phyloP scores from a whole-genome alignment of 2,329 filamentous ascomycete genomes.

The Cryphonectria japonica region DNA sequence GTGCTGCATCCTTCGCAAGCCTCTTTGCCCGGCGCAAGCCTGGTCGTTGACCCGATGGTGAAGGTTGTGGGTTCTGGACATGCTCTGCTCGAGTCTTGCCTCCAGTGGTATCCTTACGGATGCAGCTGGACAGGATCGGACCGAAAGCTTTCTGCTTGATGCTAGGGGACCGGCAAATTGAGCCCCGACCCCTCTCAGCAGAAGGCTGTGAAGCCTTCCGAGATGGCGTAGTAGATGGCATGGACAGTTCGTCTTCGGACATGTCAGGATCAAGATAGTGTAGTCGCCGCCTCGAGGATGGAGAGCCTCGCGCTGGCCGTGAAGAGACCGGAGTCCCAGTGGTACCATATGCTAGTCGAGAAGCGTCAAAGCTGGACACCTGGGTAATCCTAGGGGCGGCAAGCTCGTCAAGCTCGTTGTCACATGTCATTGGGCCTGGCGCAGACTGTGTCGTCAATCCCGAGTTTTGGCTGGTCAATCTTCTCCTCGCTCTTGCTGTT shows the following conservation, averaged over 20 bases:
- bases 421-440: constrained; percentile 3
- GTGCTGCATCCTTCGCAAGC: background rate
- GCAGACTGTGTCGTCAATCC: constrained; percentile 5
- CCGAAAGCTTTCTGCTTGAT: background rate
- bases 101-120: background rate
- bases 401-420: constrained; percentile 27
- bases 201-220: background rate
- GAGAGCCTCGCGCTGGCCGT: constrained; percentile 5
- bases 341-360: constrained; percentile 5
- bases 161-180: constrained; percentile 4
- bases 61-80: constrained; percentile 1
- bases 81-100: background rate
- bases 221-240: constrained; percentile 22
- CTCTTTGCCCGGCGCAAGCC: background rate
- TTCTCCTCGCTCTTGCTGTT: constrained; percentile 12
- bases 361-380: background rate
- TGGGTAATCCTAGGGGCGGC: constrained; percentile 1
- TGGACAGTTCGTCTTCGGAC: constrained; percentile 27
- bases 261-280: constrained; percentile 6
- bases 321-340: background rate
- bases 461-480: background rate
- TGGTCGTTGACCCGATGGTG: background rate
- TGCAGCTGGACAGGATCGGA: background rate
- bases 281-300: background rate
- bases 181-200: background rate